These are phyloP conservation scores for Zygosaccharomyces pseudobailii DNA, from an alignment of 1,139 yeast genomes.

Conservation along the genomic window DNA sequence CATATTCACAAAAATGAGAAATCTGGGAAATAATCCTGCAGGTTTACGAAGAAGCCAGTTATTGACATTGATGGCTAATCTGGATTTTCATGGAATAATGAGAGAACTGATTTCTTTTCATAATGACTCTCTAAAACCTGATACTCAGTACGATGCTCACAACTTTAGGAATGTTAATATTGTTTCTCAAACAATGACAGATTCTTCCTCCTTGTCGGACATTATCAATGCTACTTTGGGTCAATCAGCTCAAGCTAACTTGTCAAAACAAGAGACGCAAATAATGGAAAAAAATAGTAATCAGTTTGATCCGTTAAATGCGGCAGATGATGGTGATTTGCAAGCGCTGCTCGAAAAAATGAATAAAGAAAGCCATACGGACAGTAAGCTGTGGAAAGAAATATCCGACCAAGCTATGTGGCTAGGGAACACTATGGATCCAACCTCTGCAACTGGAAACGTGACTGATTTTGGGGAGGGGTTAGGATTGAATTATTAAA, in stretches of 20 bases:
- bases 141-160: conserved; percentile 17
- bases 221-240: conserved; percentile 19
- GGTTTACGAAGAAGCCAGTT: conserved; percentile 69
- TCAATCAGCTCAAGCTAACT: conserved; percentile 8
- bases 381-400: conserved; percentile 68
- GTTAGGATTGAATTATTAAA: conserved; percentile 8
- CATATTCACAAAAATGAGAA: conserved; percentile 69
- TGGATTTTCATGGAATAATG: conserved; percentile 69
- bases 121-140: conserved; percentile 43
- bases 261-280: conserved; percentile 20
- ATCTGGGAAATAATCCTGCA: conserved; percentile 74
- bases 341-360: conserved; percentile 30
- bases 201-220: conserved; percentile 11
- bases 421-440: conserved; percentile 41
- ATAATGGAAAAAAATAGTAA: conserved; percentile 30
- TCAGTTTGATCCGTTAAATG: conserved; percentile 26
- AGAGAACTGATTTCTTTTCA: conserved; percentile 51
- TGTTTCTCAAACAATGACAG: conserved; percentile 15
- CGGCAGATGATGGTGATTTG: conserved; percentile 24
- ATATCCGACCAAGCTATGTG: conserved; percentile 72
- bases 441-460: conserved; percentile 25
- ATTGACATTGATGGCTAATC: conserved; percentile 55
- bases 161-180: conserved; percentile 14
- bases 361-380: conserved; percentile 37
- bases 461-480: conserved; percentile 32